Percentiles rank a stretch among this genome's conserved stretches.
Conservation (phyloP, 805 yeast genomes). For the Starmerella sirachaensis region DNA sequence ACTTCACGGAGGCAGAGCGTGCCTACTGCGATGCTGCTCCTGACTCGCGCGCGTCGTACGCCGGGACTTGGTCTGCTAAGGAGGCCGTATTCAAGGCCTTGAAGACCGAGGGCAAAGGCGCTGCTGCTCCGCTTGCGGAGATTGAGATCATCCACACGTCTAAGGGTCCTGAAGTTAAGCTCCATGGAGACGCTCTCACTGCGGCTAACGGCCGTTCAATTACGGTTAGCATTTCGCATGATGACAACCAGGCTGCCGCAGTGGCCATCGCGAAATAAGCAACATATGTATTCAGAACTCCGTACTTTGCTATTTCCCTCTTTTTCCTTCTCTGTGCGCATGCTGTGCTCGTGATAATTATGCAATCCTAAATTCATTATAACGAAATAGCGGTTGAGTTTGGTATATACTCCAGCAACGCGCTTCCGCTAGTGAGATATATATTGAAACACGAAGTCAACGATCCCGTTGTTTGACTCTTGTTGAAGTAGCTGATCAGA, state of each 20-base stretch:
- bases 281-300: too few species aligned
- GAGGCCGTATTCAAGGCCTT: slow-evolving; percentile 97
- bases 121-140: slow-evolving; percentile 85
- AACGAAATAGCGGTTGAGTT: too few species aligned
- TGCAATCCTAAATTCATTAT: too few species aligned
- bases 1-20: slow-evolving; percentile 75
- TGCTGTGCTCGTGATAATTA: neutral
- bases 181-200: slow-evolving; percentile 62
- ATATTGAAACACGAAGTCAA: slow-evolving; percentile 84
- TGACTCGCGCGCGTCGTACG: slow-evolving; percentile 74
- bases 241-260: slow-evolving; percentile 94
- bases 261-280: slow-evolving; percentile 60
- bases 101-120: slow-evolving; percentile 81
- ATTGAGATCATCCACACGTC: slow-evolving; percentile 71
- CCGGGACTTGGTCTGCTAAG: slow-evolving; percentile 99
- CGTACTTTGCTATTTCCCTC: too few species aligned
- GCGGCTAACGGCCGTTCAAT: slow-evolving; percentile 60
- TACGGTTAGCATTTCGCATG: slow-evolving; percentile 88
- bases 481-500: slow-evolving; percentile 69
- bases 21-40: slow-evolving; percentile 66
- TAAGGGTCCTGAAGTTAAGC: slow-evolving; percentile 71
- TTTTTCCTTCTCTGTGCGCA: too few species aligned
- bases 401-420: neutral
- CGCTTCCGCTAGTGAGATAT: slow-evolving; percentile 49
- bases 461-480: slow-evolving; percentile 51